Evolutionary conservation across 495 filamentous ascomycete species (phyloP), one percentile per base, ranked within the genome.

Genomic region (Jackrogersella minutella): DNA sequence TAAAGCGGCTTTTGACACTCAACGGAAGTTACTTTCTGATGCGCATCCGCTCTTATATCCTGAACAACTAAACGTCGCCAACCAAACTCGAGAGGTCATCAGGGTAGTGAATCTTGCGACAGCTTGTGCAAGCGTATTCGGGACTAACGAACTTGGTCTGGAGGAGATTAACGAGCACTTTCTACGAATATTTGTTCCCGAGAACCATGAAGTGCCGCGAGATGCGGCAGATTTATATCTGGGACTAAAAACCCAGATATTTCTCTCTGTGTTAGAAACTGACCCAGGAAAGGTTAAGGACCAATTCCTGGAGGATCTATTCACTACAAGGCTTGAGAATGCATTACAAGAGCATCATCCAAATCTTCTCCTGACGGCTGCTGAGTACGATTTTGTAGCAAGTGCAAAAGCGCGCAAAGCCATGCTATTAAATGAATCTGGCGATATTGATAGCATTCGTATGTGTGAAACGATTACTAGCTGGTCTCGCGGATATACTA

Each of bases 41-140:
- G 80, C 88, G 5, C 79, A 84, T 44, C 85, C 90, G 0, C 91
- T 97, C 41, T 86, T 96, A 8, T 86, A 87, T 24, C 82, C 88
- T 0, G 84, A 87, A 28, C 87, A 92, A 47, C 80, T 97, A 3
- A 88, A 91, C 33, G 85, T 95, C 50, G 81, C 82, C 9, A 64
- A 47, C 16, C 61, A 68, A 30, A 59, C 64, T 19, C 79, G 90
- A 17, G 89, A 90, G 51, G 90, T 89, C 17, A 89, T 97, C 57
- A 87, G 90, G 33, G 91, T 93, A 76, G 89, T 92, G 2, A 97
- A 97, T 65, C 80, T 97, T 52, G 93, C 92, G 2, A 92, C 93
- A 1, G 92, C 92, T 64, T 88, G 93, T 6, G 88, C 88, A 0
- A 92, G 90, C 61, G 85, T 93, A 22, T 93, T 96, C 75, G 91